These are phyloP conservation scores for Ceratocystis diversiconidia DNA, from an alignment of 2,329 filamentous ascomycete species.

Conservation along the genomic window DNA sequence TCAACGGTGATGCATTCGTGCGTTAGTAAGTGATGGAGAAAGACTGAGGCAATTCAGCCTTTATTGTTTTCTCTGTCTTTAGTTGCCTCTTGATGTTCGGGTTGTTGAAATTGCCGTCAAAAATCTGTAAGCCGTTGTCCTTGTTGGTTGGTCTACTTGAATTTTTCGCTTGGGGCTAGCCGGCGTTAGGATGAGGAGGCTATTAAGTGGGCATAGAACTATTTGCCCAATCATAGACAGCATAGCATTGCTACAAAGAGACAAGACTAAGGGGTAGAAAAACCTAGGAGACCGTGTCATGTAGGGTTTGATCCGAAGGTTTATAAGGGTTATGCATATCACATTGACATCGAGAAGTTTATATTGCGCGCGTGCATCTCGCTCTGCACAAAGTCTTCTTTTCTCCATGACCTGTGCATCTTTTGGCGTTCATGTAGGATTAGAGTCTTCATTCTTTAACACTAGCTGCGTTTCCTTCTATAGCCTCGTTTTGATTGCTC, in stretches of 20 bases:
- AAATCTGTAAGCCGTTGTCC: not conserved
- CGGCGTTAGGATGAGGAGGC: not conserved
- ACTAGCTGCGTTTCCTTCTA: not conserved
- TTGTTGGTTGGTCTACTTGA: conserved; percentile 6
- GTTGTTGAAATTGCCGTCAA: not conserved
- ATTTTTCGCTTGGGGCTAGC: conserved; percentile 6
- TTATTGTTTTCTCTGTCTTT: too few species aligned
- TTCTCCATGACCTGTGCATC: too few species aligned
- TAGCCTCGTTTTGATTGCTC: not conserved
- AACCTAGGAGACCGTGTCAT: not conserved
- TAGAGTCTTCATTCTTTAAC: too few species aligned
- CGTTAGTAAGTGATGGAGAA: too few species aligned
- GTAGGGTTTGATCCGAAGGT: not conserved
- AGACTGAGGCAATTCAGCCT: too few species aligned
- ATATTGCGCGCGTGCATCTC: too few species aligned
- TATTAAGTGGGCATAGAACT: not conserved
- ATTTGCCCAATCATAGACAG: not conserved
- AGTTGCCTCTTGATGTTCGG: not conserved
- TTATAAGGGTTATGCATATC: too few species aligned
- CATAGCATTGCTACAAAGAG: not conserved
- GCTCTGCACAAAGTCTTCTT: too few species aligned
- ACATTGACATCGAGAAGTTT: too few species aligned
- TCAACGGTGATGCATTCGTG: too few species aligned
- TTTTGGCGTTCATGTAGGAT: too few species aligned
- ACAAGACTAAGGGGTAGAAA: not conserved